Evolutionary conservation across 495 filamentous ascomycete genomes (phyloP).

Genomic region (Daldinia bambusicola): DNA sequence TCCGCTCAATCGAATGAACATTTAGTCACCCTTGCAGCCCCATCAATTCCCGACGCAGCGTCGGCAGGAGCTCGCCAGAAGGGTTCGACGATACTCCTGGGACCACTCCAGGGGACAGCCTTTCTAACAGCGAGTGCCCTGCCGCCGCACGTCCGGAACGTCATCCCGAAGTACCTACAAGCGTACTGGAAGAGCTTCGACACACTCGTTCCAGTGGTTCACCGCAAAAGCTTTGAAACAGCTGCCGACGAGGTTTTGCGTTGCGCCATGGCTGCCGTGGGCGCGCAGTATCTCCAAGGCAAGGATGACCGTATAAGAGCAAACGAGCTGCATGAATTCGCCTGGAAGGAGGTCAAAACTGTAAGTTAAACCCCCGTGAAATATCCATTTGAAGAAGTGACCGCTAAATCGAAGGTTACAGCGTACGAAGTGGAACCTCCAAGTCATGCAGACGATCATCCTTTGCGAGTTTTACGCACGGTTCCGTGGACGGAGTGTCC

Average conservation of each 20-base stretch:
- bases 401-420: constrained; percentile 41
- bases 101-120: constrained; percentile 46
- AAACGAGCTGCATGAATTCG: constrained; percentile 57
- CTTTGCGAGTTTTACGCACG: constrained; percentile 64
- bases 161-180: constrained; percentile 55
- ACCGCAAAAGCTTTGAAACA: constrained; percentile 53
- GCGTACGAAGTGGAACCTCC: constrained; percentile 57
- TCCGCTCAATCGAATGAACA: constrained; percentile 54
- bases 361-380: constrained; percentile 30
- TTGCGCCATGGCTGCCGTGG: constrained; percentile 62
- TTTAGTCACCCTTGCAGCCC: constrained; percentile 51
- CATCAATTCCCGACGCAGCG: constrained; percentile 42
- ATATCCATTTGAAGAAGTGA: neutral
- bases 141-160: constrained; percentile 47
- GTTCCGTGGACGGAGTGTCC: constrained; percentile 61
- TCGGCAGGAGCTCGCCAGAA: constrained; percentile 51
- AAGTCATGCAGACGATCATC: constrained; percentile 65
- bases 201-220: constrained; percentile 55
- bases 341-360: constrained; percentile 54
- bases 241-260: constrained; percentile 53
- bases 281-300: constrained; percentile 56
- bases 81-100: constrained; percentile 44
- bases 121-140: constrained; percentile 50
- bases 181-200: constrained; percentile 59
- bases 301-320: constrained; percentile 59